These are phyloP conservation scores for Cutaneotrichosporon dermatis DNA, from an alignment of 1,284 basidiomycete genomes.

Conservation along the genomic window DNA sequence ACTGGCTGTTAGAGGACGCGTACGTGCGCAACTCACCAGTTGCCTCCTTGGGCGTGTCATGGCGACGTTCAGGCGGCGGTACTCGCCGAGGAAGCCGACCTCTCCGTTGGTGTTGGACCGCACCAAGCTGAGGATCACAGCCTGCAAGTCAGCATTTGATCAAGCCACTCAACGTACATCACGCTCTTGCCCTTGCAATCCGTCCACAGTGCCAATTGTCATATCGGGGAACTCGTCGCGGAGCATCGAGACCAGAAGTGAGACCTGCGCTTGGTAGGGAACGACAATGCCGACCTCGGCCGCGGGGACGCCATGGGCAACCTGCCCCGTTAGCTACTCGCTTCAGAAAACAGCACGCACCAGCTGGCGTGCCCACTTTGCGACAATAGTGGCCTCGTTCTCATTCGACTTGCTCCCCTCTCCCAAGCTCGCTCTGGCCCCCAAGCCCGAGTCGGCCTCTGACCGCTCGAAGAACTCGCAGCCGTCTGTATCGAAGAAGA, in stretches of 20 bases:
- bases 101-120: slow-evolving; percentile 77
- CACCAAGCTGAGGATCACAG: slow-evolving; percentile 81
- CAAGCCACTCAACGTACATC: slow-evolving; percentile 29
- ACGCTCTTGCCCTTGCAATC: slow-evolving; percentile 82
- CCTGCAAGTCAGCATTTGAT: slow-evolving; percentile 49
- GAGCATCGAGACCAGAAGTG: slow-evolving; percentile 67
- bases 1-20: slow-evolving; percentile 53
- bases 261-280: slow-evolving; percentile 92
- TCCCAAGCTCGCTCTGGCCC: slow-evolving; percentile 51
- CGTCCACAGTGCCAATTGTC: slow-evolving; percentile 87
- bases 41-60: slow-evolving; percentile 93
- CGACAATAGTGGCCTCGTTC: slow-evolving; percentile 83
- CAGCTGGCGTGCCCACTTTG: slow-evolving; percentile 71
- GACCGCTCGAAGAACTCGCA: slow-evolving; percentile 81
- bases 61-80: slow-evolving; percentile 82
- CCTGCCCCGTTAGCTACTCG: slow-evolving; percentile 48
- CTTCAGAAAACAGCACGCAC: slow-evolving; percentile 46
- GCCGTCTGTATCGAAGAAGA: slow-evolving; percentile 91
- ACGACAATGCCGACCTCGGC: slow-evolving; percentile 83
- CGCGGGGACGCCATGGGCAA: slow-evolving; percentile 64
- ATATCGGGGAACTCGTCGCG: slow-evolving; percentile 67
- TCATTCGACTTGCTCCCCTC: slow-evolving; percentile 87
- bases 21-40: slow-evolving; percentile 55
- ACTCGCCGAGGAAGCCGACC: slow-evolving; percentile 88
- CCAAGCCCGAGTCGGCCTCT: slow-evolving; percentile 34